Evolutionary conservation across 2,329 filamentous ascomycete genomes (phyloP), one percentile per base, ranked within the genome.

Genomic region (Dissoconium aciculare): DNA sequence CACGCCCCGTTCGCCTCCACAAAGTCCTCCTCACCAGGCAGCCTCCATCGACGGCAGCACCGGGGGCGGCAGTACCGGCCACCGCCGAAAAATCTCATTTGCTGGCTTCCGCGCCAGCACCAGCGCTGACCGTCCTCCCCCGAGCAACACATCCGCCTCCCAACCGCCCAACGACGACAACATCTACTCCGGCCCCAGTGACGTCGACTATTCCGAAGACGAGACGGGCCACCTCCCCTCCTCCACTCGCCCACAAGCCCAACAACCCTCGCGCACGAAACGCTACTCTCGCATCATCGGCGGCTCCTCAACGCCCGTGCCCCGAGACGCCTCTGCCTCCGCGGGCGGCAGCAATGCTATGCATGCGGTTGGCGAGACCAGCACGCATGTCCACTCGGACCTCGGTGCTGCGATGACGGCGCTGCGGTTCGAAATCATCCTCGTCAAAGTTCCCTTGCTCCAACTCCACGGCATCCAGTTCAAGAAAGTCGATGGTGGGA

Each of bases 391-490:
- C 14, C 83, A 92, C 53, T 87, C 73, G 43, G 87, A 94, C 46
- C 69, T 91, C 15, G 85, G 84, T 3, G 78, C 74, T 35, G 87
- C 73, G 55, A 76, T 92, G 68, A 67, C 81, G 23, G 8, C 19
- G 19, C 63, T 95, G 31, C 75, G 81, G 41, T 98, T 95, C 51
- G 89, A 98, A 53, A 93, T 95, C 40, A 75, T 94, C 44, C 89
- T 98, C 44, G 89, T 98, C 53, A 98, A 98, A 59, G 84, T 98
- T 15, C 89, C 89, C 9, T 63, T 98, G 30, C 73, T 98, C 37
- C 84, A 79, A 25, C 60, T 98, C 34, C 87, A 98, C 51, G 89
- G 89, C 28, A 85, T 98, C 38, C 89, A 95, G 55, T 98, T 98
- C 64, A 98, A 98, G 67, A 84, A 89, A 52, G 77, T 95, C 44